Conservation (phyloP, 768 basidiomycete species). For the Russula emetica region DNA sequence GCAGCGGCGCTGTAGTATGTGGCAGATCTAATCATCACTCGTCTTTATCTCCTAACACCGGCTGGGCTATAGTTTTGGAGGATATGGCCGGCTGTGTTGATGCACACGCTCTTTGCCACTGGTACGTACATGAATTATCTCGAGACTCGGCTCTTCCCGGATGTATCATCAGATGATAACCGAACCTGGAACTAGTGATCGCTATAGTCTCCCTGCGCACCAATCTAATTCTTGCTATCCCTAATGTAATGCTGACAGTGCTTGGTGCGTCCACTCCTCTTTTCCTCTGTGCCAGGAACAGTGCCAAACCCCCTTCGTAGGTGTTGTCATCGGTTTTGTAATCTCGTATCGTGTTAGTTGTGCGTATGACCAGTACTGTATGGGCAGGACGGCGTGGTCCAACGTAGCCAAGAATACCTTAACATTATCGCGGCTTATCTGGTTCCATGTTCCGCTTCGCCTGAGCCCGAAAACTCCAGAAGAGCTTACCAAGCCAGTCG, state of each 20-base stretch:
- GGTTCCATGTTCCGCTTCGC: conserved; percentile 58
- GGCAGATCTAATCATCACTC: conserved; percentile 7
- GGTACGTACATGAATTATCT: conserved; percentile 33
- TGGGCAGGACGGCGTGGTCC: conserved; percentile 51
- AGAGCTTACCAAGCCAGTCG: conserved; percentile 35
- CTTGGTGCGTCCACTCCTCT: conserved; percentile 1
- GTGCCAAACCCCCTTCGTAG: conserved; percentile 32
- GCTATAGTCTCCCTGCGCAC: neutral
- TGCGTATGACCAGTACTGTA: conserved; percentile 63
- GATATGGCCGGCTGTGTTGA: conserved; percentile 63
- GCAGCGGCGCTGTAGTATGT: conserved; percentile 8
- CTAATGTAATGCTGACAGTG: conserved; percentile 11
- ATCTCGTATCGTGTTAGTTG: conserved; percentile 54
- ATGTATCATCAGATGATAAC: neutral
- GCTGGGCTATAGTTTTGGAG: conserved; percentile 44
- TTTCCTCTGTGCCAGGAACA: neutral
- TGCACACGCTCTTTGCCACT: conserved; percentile 56
- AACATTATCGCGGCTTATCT: conserved; percentile 50
- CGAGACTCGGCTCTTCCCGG: neutral
- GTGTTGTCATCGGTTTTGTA: conserved; percentile 55
- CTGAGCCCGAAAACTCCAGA: conserved; percentile 40
- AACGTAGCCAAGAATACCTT: conserved; percentile 51
- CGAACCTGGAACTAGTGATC: neutral
- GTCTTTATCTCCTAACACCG: neutral
- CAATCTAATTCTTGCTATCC: neutral